Conservation (phyloP, 1,284 basidiomycete genomes). For the Puccinia novopanici region DNA sequence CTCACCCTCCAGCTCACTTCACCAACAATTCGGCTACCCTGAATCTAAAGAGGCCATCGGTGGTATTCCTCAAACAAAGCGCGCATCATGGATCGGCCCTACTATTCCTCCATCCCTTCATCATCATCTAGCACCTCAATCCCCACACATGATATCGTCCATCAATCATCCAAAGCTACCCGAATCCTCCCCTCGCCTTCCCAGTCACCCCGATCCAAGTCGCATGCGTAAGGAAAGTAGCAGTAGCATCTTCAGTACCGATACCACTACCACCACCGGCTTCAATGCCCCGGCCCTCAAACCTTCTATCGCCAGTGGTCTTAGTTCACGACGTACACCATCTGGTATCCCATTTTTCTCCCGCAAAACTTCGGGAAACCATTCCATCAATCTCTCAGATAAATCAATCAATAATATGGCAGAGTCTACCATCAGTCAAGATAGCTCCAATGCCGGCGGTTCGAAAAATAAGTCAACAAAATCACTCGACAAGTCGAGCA, state of each 20-base stretch:
- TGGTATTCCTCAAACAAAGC: not conserved
- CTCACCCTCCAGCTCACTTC: not conserved
- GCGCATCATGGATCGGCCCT: conserved; percentile 16
- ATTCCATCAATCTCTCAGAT: conserved; percentile 54
- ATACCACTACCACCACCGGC: conserved; percentile 17
- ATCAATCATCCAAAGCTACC: not conserved
- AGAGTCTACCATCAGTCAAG: conserved; percentile 53
- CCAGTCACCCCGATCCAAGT: not conserved
- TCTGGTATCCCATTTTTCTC: conserved; percentile 95
- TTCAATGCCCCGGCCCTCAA: not conserved
- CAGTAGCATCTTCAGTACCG: conserved; percentile 27
- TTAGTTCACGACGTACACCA: too few relatives aligned
- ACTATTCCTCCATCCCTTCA: not conserved
- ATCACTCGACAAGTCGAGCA: not conserved
- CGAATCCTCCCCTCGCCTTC: not conserved
- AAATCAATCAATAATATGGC: conserved; percentile 36
- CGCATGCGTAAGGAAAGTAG: conserved; percentile 40
- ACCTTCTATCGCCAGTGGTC: too few relatives aligned
- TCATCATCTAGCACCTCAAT: not conserved
- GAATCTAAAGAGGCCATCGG: conserved; percentile 12
- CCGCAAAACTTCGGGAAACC: conserved; percentile 63
- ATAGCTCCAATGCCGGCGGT: conserved; percentile 59
- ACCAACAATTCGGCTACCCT: not conserved
- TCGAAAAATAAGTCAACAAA: conserved; percentile 49
- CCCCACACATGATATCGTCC: not conserved